Base-by-base conservation (phyloP, 768 basidiomycete species). In the Mycena vulgaris region DNA sequence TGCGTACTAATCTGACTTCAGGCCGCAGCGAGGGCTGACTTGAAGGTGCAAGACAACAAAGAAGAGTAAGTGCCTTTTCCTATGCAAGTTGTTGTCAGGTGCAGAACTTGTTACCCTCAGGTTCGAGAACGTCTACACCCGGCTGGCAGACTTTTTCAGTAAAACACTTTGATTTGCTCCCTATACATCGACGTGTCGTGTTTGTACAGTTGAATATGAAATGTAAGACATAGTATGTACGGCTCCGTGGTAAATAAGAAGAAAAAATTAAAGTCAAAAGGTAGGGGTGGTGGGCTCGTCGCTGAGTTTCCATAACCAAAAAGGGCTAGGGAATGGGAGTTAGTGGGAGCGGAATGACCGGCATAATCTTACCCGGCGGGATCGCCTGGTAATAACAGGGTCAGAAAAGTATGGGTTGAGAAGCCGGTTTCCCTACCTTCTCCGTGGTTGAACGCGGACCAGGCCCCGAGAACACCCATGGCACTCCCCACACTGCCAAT, bases 401-500 rank as follows among this genome's bases (percentile, higher is more conserved):
- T 8, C 23, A 2, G 21, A 55, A 16, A 21, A 55, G 2, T 37
- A 2, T 23, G 35, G 19, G 21, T 4, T 5, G 16, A 2, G 11
- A 37, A 56, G 30, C 19, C 28, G 27, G 13, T 16, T 19, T 30
- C 70, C 73, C 47, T 66, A 89, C 89, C 87, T 67, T 83, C 83
- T 61, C 88, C 88, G 69, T 93, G 92, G 66, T 81, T 76, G 6
- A 85, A 87, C 1, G 90, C 89, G 7, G 89, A 89, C 93, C 93
- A 95, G 10, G 86, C 83, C 6, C 93, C 92, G 31, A 90, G 84
- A 27, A 93, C 82, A 8, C 93, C 93, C 49, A 85, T 85, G 14
- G 89, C 89, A 76, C 92, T 93, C 31, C 86, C 89, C 21, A 90
- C 82, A 28, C 86, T 86, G 11, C 93, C 92, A 27, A 94, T 76